These are phyloP conservation scores for Carex myosuroides DNA, from an alignment of 176 grass and related monocot species.

Conservation along the genomic window DNA sequence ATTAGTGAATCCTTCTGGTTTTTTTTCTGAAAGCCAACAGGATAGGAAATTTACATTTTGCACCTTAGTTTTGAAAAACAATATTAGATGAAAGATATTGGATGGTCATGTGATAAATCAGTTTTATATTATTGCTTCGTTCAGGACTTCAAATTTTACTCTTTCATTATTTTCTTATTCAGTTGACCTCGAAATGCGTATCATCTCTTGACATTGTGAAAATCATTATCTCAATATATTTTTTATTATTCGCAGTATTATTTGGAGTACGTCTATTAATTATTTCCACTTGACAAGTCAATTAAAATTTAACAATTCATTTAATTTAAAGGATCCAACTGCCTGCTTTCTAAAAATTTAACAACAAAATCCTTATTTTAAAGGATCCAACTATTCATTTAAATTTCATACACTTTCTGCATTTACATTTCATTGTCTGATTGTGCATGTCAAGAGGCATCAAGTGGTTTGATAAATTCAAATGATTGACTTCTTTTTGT, in stretches of 20 bases:
- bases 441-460: too few species aligned
- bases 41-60: background rate
- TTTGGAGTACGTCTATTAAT: background rate
- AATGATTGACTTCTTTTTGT: background rate
- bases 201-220: background rate
- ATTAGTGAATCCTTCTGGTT: background rate
- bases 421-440: background rate
- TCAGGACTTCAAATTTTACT: background rate
- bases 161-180: background rate
- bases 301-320: background rate
- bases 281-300: background rate
- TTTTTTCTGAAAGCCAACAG: background rate
- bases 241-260: background rate
- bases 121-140: background rate
- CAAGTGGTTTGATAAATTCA: background rate
- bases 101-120: background rate
- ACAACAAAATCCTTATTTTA: background rate
- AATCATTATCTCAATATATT: background rate
- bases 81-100: background rate
- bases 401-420: background rate
- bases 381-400: too few species aligned
- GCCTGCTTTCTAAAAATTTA: background rate
- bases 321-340: background rate
- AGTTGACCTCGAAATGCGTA: slow-evolving; percentile 16
- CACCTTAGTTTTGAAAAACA: background rate